phyloP scores from a whole-genome alignment of 2,329 filamentous ascomycete genomes.

The Colletotrichum phormii region DNA sequence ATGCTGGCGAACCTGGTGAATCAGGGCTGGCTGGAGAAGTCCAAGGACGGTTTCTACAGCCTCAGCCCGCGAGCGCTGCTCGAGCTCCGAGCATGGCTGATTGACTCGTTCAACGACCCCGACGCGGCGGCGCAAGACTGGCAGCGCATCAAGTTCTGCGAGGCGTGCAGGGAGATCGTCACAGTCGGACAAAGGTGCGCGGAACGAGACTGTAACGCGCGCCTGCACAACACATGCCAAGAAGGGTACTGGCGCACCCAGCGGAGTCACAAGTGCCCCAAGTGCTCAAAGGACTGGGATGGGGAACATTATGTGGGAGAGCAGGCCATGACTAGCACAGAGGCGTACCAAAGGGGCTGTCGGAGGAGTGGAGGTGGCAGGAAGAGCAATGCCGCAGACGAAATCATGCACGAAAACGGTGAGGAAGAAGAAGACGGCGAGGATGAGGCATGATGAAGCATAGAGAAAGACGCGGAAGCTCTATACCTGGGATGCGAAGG shows the following conservation, averaged over 20 bases:
- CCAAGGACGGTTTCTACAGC: conserved; percentile 76
- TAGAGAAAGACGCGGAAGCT: neutral
- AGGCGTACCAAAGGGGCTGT: conserved; percentile 59
- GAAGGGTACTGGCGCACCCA: conserved; percentile 78
- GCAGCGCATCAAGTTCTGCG: conserved; percentile 86
- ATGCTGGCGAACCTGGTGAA: conserved; percentile 77
- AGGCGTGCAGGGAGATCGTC: conserved; percentile 89
- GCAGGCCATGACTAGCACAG: conserved; percentile 65
- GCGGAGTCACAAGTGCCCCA: conserved; percentile 72
- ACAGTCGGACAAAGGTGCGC: conserved; percentile 85
- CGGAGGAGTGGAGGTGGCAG: conserved; percentile 49
- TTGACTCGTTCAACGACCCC: conserved; percentile 89
- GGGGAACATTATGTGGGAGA: conserved; percentile 66
- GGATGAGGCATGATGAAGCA: conserved; percentile 17
- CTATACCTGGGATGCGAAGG: neutral
- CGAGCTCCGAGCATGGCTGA: conserved; percentile 85
- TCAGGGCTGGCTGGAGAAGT: conserved; percentile 88
- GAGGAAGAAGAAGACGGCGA: conserved; percentile 40
- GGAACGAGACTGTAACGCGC: conserved; percentile 73
- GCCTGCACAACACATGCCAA: conserved; percentile 83
- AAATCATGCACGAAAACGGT: conserved; percentile 39
- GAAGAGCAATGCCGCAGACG: conserved; percentile 46
- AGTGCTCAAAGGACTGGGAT: conserved; percentile 64
- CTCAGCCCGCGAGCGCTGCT: conserved; percentile 83
- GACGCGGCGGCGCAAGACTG: conserved; percentile 69